A percentile compares a stretch with the other conserved stretches of the same genome.
Evolutionary conservation across 2,329 filamentous ascomycete genomes (phyloP).

Genomic region (Fusarium penzigii): DNA sequence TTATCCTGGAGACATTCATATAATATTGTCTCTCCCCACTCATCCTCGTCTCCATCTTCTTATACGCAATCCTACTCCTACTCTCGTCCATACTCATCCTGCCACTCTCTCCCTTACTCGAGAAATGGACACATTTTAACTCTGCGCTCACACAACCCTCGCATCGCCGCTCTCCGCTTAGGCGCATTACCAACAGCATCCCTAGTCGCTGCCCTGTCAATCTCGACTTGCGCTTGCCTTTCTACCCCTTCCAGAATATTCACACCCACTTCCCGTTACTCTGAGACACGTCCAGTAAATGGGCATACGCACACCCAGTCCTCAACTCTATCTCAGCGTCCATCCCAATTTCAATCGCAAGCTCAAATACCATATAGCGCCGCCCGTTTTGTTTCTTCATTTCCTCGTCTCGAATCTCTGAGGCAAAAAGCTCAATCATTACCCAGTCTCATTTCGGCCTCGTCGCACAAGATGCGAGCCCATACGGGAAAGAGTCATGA

Average conservation of each 20-base stretch:
- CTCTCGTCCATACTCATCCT: no score
- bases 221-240: constrained; percentile 28
- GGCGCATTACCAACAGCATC: constrained; percentile 22
- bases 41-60: neutral
- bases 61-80: no score
- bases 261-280: neutral
- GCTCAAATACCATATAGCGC: constrained; percentile 18
- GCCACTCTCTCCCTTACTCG: no score
- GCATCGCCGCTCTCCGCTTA: constrained; percentile 19
- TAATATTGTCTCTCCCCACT: constrained; percentile 12
- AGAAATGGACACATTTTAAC: constrained; percentile 22
- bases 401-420: constrained; percentile 25
- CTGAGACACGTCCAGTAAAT: neutral
- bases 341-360: constrained; percentile 8
- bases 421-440: constrained; percentile 21
- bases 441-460: constrained; percentile 31
- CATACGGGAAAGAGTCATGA: constrained; percentile 27
- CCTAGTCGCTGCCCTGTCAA: constrained; percentile 24
- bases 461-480: constrained; percentile 35
- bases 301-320: neutral
- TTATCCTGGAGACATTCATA: constrained; percentile 19
- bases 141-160: constrained; percentile 25
- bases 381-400: constrained; percentile 12
- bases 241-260: constrained; percentile 20
- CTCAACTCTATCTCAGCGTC: neutral